These are phyloP conservation scores for Rhizopogon roseolus DNA, from an alignment of 768 basidiomycete genomes.

Conservation along the genomic window DNA sequence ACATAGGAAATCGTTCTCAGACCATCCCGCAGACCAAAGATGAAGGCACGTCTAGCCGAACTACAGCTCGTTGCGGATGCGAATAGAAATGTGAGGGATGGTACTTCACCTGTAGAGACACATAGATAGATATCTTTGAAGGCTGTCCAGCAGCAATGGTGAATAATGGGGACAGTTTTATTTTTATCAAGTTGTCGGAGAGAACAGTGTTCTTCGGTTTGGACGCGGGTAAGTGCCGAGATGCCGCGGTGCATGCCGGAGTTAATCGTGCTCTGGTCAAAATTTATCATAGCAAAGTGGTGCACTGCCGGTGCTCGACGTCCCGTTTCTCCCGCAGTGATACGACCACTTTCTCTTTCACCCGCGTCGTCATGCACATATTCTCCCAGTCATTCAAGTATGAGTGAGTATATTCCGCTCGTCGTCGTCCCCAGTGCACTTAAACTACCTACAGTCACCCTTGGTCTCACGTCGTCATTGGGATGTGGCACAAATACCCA, in stretches of 20 bases:
- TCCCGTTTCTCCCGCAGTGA: constrained; percentile 10
- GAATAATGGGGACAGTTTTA: not conserved
- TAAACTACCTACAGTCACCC: constrained; percentile 55
- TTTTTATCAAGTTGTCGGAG: not conserved
- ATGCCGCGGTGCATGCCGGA: constrained; percentile 13
- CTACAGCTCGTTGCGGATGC: constrained; percentile 39
- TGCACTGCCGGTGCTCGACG: not conserved
- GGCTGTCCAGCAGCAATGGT: too few species aligned
- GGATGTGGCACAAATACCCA: constrained; percentile 96
- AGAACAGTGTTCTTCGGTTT: not conserved
- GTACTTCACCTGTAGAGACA: not conserved
- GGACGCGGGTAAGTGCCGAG: not conserved
- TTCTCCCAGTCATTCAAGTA: constrained; percentile 82
- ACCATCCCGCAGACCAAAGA: constrained; percentile 58
- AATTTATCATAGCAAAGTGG: constrained; percentile 7
- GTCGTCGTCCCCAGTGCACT: constrained; percentile 3
- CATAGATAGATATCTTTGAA: not conserved
- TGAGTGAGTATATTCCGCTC: constrained; percentile 51
- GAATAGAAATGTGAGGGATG: constrained; percentile 6
- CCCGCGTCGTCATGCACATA: constrained; percentile 62
- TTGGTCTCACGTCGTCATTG: constrained; percentile 87
- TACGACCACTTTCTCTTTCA: constrained; percentile 19
- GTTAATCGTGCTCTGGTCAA: constrained; percentile 15
- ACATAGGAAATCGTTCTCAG: not conserved
- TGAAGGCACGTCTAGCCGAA: constrained; percentile 71